Base-by-base conservation (phyloP, 306 rosid species). In the Castanea mollissima region DNA sequence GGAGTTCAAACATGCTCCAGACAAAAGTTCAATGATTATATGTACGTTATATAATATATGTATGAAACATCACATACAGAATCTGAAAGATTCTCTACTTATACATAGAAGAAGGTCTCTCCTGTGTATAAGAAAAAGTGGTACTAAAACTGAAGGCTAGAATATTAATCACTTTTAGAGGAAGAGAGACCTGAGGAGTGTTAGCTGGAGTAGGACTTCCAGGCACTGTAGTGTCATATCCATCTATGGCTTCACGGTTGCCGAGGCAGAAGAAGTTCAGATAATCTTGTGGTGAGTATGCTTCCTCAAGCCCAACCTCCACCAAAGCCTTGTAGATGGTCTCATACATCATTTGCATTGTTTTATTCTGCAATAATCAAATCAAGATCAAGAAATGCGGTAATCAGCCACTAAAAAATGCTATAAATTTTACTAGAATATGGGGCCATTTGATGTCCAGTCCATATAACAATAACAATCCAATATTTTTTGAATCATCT, bases 281-380 rank as follows among this genome's bases (percentile, higher is more conserved):
- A 86, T 91, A 95, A 83, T 95, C 99, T 82, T 91, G 96, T 13
- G 98, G 99, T 78, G 92, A 85, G 91, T 62, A 87, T 56, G 90
- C 88, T 16, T 73, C 88, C 73, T 93, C 98, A 59, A 95, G 98
- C 79, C 98, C 98, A 82, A 75, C 92, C 84, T 95, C 98, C 81
- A 74, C 85, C 83, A 95, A 88, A 29, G 98, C 97, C 87, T 90
- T 91, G 85, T 91, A 91, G 82, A 95, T 77, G 25, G 91, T 92
- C 88, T 90, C 94, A 67, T 95, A 95, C 99, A 95, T 95, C 97
- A 91, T 95, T 88, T 95, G 98, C 99, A 95, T 95, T 74, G 99
- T 95, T 86, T 91, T 95, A 69, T 91, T 52, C 99, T 95, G 92
- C 78, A 89, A 67, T 76, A 79, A 78, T 32, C 49, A 71, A 5